Percentiles rank a stretch among this genome's conserved stretches.
Conservation (phyloP, 768 basidiomycete species). For the Daedalea quercina region DNA sequence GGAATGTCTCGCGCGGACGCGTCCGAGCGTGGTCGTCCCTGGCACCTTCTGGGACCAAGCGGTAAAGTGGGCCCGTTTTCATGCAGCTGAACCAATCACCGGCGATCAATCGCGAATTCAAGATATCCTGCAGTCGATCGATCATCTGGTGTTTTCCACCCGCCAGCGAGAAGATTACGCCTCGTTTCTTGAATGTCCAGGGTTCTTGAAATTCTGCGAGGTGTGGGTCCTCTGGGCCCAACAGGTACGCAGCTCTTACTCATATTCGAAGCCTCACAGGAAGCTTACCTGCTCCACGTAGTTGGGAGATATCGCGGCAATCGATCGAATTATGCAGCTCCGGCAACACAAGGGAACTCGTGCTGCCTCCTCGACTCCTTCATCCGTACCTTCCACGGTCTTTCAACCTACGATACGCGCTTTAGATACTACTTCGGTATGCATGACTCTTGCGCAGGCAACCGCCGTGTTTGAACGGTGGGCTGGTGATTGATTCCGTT, state of each 20-base stretch:
- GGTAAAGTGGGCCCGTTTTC: constrained; percentile 34
- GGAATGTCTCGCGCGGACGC: constrained; percentile 41
- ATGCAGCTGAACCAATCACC: not conserved
- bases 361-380: not conserved
- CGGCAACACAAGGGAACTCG: constrained; percentile 21
- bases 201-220: constrained; percentile 62
- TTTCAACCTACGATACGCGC: not conserved
- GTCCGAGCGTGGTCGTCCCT: constrained; percentile 39
- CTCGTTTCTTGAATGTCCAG: constrained; percentile 40
- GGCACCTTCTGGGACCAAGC: constrained; percentile 68
- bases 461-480: constrained; percentile 33
- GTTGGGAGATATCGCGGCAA: constrained; percentile 17
- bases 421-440: constrained; percentile 22
- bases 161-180: constrained; percentile 25
- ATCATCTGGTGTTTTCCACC: constrained; percentile 34
- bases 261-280: constrained; percentile 24
- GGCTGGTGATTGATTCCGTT: constrained; percentile 10
- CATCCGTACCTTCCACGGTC: not conserved
- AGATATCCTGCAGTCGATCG: constrained; percentile 36
- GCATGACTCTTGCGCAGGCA: constrained; percentile 37
- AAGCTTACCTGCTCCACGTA: not conserved
- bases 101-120: not conserved
- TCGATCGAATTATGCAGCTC: constrained; percentile 41
- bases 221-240: constrained; percentile 66
- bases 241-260: constrained; percentile 38